A percentile compares a stretch with the other conserved stretches of the same genome.
These are phyloP conservation scores for Geranium incanum DNA, from an alignment of 441 rosid genomes.

Conservation along the genomic window DNA sequence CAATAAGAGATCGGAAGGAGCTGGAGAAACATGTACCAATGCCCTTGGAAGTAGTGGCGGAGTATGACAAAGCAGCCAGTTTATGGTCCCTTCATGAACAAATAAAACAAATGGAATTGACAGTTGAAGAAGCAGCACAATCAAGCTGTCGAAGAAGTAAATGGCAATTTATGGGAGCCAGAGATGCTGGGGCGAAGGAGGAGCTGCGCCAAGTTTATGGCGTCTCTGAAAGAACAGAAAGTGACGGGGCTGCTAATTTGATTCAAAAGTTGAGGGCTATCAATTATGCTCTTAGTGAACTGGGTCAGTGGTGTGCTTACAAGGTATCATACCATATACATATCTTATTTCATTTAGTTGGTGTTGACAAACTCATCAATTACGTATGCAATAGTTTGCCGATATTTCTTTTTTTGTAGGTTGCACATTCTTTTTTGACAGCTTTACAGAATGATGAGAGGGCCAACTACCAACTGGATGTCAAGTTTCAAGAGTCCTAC, in stretches of 20 bases:
- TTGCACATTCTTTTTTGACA: conserved; percentile 82
- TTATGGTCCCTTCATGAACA: conserved; percentile 96
- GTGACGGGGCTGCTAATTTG: conserved; percentile 97
- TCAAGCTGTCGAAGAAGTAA: conserved; percentile 86
- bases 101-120: conserved; percentile 78
- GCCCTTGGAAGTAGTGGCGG: conserved; percentile 89
- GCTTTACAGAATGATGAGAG: conserved; percentile 95
- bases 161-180: conserved; percentile 99
- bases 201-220: conserved; percentile 95
- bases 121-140: conserved; percentile 91
- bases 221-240: conserved; percentile 94
- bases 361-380: not conserved
- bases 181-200: conserved; percentile 99
- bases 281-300: conserved; percentile 86
- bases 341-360: conserved; percentile 13
- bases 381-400: conserved; percentile 11
- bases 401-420: conserved; percentile 41
- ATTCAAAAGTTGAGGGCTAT: conserved; percentile 93
- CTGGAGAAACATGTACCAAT: conserved; percentile 94
- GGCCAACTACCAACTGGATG: conserved; percentile 87
- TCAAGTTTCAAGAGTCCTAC: conserved; percentile 92
- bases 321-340: conserved; percentile 47
- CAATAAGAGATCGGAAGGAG: conserved; percentile 94
- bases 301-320: conserved; percentile 99
- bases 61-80: conserved; percentile 91